A percentile compares a stretch with the other conserved stretches of the same genome.
These are phyloP conservation scores for Cantharellus anzutake DNA, from an alignment of 768 basidiomycete species.

Conservation along the genomic window DNA sequence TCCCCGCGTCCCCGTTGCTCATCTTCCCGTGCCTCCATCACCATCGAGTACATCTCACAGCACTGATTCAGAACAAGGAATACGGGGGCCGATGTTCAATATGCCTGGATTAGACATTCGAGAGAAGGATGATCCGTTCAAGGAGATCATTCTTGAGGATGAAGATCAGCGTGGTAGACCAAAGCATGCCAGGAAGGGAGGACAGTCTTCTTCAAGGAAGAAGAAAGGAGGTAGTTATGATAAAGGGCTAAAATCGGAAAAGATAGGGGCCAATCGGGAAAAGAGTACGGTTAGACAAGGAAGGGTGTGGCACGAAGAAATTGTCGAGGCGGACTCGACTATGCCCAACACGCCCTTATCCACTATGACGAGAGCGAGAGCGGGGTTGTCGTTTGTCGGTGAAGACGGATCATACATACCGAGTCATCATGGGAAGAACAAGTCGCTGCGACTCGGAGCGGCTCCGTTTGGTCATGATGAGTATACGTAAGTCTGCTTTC, in stretches of 20 bases:
- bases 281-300: background rate
- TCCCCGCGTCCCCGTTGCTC: background rate
- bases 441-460: background rate
- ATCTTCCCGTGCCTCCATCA: background rate
- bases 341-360: background rate
- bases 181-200: background rate
- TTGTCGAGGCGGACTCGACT: background rate
- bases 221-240: background rate
- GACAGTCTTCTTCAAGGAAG: background rate
- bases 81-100: background rate
- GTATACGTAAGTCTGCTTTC: background rate
- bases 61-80: background rate
- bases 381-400: background rate
- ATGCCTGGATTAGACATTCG: background rate
- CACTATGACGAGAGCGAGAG: background rate
- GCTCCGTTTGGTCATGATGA: background rate
- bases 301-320: background rate
- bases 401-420: background rate
- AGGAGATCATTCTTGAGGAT: background rate
- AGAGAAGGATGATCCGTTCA: background rate
- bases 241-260: background rate
- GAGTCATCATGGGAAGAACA: background rate
- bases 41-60: background rate
- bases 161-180: background rate
- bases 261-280: background rate